A percentile compares a stretch with the other conserved stretches of the same genome.
Conservation (phyloP, 257 asterid genomes). For the Verbena officinalis region DNA sequence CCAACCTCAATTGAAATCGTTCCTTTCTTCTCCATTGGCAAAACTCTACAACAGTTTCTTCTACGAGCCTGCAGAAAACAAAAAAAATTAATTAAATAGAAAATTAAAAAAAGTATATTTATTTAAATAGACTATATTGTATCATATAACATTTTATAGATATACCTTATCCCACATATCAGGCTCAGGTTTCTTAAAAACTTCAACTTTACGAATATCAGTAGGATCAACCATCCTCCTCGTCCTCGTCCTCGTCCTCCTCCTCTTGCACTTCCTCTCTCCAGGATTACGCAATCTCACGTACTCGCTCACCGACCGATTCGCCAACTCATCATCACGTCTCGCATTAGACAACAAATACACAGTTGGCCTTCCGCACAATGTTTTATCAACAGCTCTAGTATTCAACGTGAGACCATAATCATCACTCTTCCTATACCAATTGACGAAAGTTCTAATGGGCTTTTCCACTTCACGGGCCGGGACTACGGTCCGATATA, state of each 20-base stretch:
- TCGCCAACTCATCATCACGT: background rate
- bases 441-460: conserved; percentile 36
- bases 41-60: conserved; percentile 51
- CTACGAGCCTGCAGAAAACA: conserved; percentile 40
- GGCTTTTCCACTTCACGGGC: conserved; percentile 51
- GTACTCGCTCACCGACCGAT: conserved; percentile 33
- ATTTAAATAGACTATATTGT: too few relatives aligned
- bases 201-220: conserved; percentile 32
- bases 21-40: conserved; percentile 37
- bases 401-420: conserved; percentile 42
- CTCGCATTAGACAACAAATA: conserved; percentile 30
- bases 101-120: background rate
- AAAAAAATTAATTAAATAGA: background rate
- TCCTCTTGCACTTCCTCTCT: conserved; percentile 23
- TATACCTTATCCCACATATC: conserved; percentile 48
- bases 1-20: conserved; percentile 43
- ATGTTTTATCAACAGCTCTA: conserved; percentile 23
- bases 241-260: too few relatives aligned
- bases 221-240: conserved; percentile 37
- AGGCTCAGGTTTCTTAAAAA: conserved; percentile 45
- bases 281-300: background rate
- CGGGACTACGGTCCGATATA: conserved; percentile 33
- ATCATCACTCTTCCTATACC: conserved; percentile 37
- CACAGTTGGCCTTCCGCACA: conserved; percentile 40
- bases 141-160: too few relatives aligned